These are phyloP conservation scores for Lactarius tabidus DNA, from an alignment of 768 basidiomycete species.

Conservation along the genomic window DNA sequence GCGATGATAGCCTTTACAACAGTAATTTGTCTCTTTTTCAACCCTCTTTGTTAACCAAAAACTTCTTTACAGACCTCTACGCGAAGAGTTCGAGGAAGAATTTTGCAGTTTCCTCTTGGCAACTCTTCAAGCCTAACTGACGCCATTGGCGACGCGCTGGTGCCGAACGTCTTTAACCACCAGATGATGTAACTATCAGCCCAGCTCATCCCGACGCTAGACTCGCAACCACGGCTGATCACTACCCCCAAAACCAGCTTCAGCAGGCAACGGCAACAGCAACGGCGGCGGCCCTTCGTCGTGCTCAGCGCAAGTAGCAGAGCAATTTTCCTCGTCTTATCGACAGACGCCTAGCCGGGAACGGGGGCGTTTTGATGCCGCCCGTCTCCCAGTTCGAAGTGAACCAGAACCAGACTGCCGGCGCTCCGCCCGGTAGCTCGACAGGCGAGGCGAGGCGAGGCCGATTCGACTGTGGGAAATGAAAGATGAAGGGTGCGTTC, in stretches of 20 bases:
- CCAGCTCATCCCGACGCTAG: slow-evolving; percentile 9
- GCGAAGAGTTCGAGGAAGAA: background rate
- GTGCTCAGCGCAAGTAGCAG: slow-evolving; percentile 61
- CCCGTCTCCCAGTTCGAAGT: slow-evolving; percentile 12
- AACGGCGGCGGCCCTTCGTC: slow-evolving; percentile 40
- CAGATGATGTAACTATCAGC: slow-evolving; percentile 5
- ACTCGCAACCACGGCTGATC: slow-evolving; percentile 11
- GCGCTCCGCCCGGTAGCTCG: slow-evolving; percentile 1
- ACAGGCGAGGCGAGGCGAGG: slow-evolving; percentile 33
- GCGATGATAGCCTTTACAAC: slow-evolving; percentile 25
- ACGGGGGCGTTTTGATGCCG: slow-evolving; percentile 38
- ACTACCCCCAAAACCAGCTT: slow-evolving; percentile 19
- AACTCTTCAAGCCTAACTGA: slow-evolving; percentile 10
- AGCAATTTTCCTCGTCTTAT: slow-evolving; percentile 60
- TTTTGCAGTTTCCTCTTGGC: background rate
- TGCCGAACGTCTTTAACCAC: slow-evolving; percentile 3
- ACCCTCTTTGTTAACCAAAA: background rate
- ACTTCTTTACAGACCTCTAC: too few relatives aligned
- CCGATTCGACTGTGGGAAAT: slow-evolving; percentile 82
- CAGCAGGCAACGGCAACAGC: background rate
- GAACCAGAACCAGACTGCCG: slow-evolving; percentile 5
- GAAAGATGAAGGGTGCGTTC: slow-evolving; percentile 97
- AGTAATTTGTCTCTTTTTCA: slow-evolving; percentile 1
- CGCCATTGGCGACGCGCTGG: background rate
- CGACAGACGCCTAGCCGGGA: slow-evolving; percentile 64